phyloP scores from a whole-genome alignment of 371 early-diverging fungal genomes.

The Fennellomyces sp. region DNA sequence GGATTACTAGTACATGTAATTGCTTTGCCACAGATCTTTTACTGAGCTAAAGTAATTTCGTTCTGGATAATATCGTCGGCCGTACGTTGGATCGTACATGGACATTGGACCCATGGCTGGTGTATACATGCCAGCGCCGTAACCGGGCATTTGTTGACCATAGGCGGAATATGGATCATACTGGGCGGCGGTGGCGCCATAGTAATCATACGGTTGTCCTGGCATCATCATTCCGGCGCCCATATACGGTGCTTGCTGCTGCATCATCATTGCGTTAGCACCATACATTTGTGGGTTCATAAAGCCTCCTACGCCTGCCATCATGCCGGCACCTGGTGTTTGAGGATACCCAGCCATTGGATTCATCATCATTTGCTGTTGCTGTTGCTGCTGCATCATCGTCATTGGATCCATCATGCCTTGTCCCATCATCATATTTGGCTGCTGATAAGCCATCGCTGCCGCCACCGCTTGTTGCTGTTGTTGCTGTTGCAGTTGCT shows the following conservation, averaged over 20 bases:
- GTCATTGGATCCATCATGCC: slow-evolving; percentile 13
- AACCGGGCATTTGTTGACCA: slow-evolving; percentile 15
- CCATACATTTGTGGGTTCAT: slow-evolving; percentile 4
- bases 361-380: slow-evolving; percentile 11
- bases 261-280: slow-evolving; percentile 14
- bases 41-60: slow-evolving; percentile 17
- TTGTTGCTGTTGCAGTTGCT: not conserved
- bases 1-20: slow-evolving; percentile 5
- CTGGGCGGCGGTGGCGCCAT: not conserved
- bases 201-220: slow-evolving; percentile 14
- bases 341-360: slow-evolving; percentile 5
- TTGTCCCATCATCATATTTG: slow-evolving; percentile 4
- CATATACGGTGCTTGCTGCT: slow-evolving; percentile 3
- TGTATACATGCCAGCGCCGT: slow-evolving; percentile 10
- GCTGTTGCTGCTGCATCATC: slow-evolving; percentile 14
- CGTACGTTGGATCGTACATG: slow-evolving; percentile 8
- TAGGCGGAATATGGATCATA: slow-evolving; percentile 14
- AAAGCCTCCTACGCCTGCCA: not conserved
- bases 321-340: slow-evolving; percentile 11
- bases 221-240: slow-evolving; percentile 17
- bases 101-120: slow-evolving; percentile 13
- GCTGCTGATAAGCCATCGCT: not conserved
- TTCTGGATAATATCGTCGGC: slow-evolving; percentile 10
- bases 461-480: slow-evolving; percentile 5
- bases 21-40: slow-evolving; percentile 21